These are phyloP conservation scores for Aspergillus ochraceoroseus DNA, from an alignment of 2,329 filamentous ascomycete species.

Conservation along the genomic window DNA sequence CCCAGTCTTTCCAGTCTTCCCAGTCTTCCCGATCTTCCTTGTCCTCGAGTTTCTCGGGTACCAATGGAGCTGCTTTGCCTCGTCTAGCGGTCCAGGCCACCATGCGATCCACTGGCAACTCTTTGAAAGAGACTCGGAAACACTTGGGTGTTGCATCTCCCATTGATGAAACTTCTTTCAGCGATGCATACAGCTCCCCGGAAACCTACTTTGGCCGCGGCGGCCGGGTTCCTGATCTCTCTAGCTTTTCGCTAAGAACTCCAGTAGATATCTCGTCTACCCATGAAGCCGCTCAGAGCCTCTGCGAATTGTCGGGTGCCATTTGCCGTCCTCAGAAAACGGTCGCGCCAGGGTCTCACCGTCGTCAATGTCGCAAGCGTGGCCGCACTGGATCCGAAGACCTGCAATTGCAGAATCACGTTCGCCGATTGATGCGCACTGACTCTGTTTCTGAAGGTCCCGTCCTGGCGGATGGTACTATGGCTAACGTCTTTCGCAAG, in stretches of 20 bases:
- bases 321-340: conserved; percentile 22
- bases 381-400: conserved; percentile 41
- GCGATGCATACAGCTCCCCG: conserved; percentile 35
- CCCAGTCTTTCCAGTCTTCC: conserved; percentile 51
- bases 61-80: conserved; percentile 27
- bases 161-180: conserved; percentile 35
- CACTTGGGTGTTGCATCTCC: conserved; percentile 36
- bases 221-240: conserved; percentile 32
- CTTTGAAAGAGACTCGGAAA: conserved; percentile 37
- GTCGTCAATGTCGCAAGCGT: conserved; percentile 36
- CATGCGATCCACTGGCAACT: conserved; percentile 38
- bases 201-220: conserved; percentile 27
- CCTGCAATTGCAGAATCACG: conserved; percentile 35
- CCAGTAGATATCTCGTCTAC: conserved; percentile 27
- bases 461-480: conserved; percentile 31
- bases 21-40: conserved; percentile 51
- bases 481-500: conserved; percentile 33
- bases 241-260: conserved; percentile 33
- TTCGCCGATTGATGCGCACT: conserved; percentile 36
- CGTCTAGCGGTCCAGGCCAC: conserved; percentile 41
- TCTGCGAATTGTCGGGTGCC: conserved; percentile 40
- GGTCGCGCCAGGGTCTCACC: conserved; percentile 15
- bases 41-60: conserved; percentile 41
- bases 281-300: conserved; percentile 40
- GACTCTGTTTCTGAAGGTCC: conserved; percentile 24